A percentile compares a stretch with the other conserved stretches of the same genome.
Conservation (phyloP, 495 filamentous ascomycete genomes). For the Hypoxylon trugodes region DNA sequence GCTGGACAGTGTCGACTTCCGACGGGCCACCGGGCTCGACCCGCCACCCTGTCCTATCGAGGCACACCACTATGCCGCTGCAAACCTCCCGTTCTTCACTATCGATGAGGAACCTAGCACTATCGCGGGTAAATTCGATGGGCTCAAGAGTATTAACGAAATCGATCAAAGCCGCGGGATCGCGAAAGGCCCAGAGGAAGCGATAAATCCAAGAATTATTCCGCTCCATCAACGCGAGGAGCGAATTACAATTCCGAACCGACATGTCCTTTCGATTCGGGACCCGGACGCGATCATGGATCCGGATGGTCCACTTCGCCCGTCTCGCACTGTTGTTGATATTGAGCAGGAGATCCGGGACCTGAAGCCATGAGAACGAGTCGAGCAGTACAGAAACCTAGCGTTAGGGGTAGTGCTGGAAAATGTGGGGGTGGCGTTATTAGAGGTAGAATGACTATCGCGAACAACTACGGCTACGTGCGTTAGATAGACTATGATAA, state of each 20-base stretch:
- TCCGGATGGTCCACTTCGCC: constrained; percentile 17
- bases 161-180: constrained; percentile 21
- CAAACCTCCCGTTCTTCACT: constrained; percentile 49
- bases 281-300: constrained; percentile 20
- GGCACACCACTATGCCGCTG: constrained; percentile 43
- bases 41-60: constrained; percentile 49
- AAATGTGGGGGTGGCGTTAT: too few species aligned
- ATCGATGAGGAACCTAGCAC: constrained; percentile 41
- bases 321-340: constrained; percentile 28
- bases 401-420: not conserved
- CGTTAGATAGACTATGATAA: too few species aligned
- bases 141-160: constrained; percentile 37
- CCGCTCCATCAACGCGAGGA: not conserved
- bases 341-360: constrained; percentile 14
- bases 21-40: constrained; percentile 44
- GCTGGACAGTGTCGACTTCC: constrained; percentile 46
- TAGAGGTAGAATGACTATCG: too few species aligned
- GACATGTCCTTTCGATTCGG: not conserved
- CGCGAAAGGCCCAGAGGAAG: not conserved
- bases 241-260: not conserved
- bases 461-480: too few species aligned
- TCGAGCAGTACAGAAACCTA: too few species aligned
- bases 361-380: not conserved
- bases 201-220: constrained; percentile 9
- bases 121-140: constrained; percentile 26